phyloP scores from a whole-genome alignment of 2,329 filamentous ascomycete genomes.

The Calonectria pseudoturangicola region DNA sequence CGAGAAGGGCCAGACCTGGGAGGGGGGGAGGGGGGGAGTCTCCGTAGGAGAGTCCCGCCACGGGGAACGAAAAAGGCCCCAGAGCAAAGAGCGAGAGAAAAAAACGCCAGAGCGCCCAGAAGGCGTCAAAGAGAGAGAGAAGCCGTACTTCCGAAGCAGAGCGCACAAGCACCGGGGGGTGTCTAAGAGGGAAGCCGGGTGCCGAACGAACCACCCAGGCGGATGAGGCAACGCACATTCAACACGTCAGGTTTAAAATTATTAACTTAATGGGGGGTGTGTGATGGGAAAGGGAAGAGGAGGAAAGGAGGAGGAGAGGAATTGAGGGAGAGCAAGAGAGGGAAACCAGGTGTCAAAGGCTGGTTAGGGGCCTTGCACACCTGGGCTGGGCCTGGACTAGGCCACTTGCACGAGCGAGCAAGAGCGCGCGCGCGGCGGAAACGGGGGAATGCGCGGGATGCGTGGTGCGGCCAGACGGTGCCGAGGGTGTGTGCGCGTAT shows the following conservation, averaged over 20 bases:
- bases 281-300: not conserved
- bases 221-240: slow-evolving; percentile 9
- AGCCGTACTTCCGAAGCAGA: slow-evolving; percentile 56
- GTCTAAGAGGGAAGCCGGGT: slow-evolving; percentile 18
- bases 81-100: slow-evolving; percentile 32
- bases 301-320: not conserved
- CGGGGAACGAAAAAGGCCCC: not conserved
- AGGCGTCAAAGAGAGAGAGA: slow-evolving; percentile 34
- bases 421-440: slow-evolving; percentile 7
- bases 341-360: not conserved
- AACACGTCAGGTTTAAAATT: slow-evolving; percentile 21
- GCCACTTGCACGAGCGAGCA: not conserved
- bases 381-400: slow-evolving; percentile 16
- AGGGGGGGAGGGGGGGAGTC: slow-evolving; percentile 10
- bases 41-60: slow-evolving; percentile 18
- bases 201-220: slow-evolving; percentile 21
- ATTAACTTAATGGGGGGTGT: not conserved
- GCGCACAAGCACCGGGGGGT: slow-evolving; percentile 27
- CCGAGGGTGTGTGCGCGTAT: slow-evolving; percentile 18
- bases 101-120: slow-evolving; percentile 17
- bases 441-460: slow-evolving; percentile 11
- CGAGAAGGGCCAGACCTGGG: slow-evolving; percentile 22
- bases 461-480: slow-evolving; percentile 16
- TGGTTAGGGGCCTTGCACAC: slow-evolving; percentile 16
- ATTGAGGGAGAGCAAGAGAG: not conserved